These are phyloP conservation scores for Claviceps cyperi DNA, from an alignment of 2,329 filamentous ascomycete genomes.

Conservation along the genomic window DNA sequence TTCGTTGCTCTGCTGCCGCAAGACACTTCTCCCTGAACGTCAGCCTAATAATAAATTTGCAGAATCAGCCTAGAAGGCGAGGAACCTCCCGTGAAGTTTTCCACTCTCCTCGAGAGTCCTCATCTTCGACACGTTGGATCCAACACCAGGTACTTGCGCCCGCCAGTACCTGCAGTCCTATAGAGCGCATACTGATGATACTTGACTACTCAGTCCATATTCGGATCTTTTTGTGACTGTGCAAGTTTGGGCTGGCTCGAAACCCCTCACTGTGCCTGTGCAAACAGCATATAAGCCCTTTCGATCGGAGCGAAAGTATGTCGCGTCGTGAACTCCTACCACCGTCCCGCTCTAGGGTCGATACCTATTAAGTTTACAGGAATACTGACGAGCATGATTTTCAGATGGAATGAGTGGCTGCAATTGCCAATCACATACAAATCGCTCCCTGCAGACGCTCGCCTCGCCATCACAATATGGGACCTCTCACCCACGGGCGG, in stretches of 20 bases:
- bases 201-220: conserved; percentile 46
- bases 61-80: conserved; percentile 35
- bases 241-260: conserved; percentile 91
- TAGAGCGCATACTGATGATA: conserved; percentile 12
- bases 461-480: conserved; percentile 88
- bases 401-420: conserved; percentile 92
- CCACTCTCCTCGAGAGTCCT: conserved; percentile 61
- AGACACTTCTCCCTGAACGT: background rate
- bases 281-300: conserved; percentile 92
- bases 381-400: background rate
- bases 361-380: background rate
- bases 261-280: conserved; percentile 78
- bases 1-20: background rate
- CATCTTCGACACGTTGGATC: conserved; percentile 80
- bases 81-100: conserved; percentile 31
- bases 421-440: conserved; percentile 74
- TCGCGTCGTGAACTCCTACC: background rate
- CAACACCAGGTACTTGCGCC: conserved; percentile 47
- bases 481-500: conserved; percentile 74
- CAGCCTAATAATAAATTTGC: conserved; percentile 8
- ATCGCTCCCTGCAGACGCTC: conserved; percentile 65
- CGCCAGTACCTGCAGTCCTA: background rate
- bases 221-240: conserved; percentile 89
- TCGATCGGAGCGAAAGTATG: conserved; percentile 51
- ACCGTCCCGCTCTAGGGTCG: background rate